Conservation (phyloP, 179 eudicot species). For the Carnegiea gigantea region DNA sequence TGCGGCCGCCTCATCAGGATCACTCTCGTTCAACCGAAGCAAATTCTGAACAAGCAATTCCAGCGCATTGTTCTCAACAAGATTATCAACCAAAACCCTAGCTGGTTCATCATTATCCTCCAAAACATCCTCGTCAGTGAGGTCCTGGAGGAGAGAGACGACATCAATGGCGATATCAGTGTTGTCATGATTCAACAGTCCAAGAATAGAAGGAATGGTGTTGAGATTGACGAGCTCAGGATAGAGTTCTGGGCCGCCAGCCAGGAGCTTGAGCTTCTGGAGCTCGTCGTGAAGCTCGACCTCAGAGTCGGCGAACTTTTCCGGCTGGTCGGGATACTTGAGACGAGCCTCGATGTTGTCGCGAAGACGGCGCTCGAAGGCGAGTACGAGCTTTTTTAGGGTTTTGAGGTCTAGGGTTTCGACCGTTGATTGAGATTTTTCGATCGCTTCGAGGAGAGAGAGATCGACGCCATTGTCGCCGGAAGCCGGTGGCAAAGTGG, state of each 20-base stretch:
- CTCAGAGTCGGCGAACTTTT: conserved; percentile 93
- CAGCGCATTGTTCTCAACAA: conserved; percentile 76
- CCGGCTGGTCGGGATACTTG: conserved; percentile 82
- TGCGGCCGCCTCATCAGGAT: conserved; percentile 71
- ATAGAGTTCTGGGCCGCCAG: conserved; percentile 82
- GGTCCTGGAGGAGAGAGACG: conserved; percentile 66
- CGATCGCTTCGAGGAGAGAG: conserved; percentile 85
- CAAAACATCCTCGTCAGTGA: conserved; percentile 80
- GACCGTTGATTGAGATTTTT: conserved; percentile 52
- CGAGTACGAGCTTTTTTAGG: conserved; percentile 73
- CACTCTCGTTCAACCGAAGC: conserved; percentile 58
- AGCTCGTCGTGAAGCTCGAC: conserved; percentile 90
- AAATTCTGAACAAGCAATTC: conserved; percentile 79
- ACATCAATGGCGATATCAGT: conserved; percentile 78
- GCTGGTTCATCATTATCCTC: conserved; percentile 95
- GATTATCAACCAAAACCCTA: conserved; percentile 63
- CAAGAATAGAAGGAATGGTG: conserved; percentile 61
- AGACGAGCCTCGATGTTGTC: conserved; percentile 95
- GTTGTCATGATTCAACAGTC: conserved; percentile 75
- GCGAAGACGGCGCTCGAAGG: conserved; percentile 89
- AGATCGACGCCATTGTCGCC: conserved; percentile 47
- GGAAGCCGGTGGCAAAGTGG: conserved; percentile 21
- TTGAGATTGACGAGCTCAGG: conserved; percentile 69
- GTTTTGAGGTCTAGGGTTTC: conserved; percentile 84
- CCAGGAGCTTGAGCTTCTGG: conserved; percentile 73